phyloP scores from a whole-genome alignment of 805 yeast genomes.

The Candida yuanshanica region DNA sequence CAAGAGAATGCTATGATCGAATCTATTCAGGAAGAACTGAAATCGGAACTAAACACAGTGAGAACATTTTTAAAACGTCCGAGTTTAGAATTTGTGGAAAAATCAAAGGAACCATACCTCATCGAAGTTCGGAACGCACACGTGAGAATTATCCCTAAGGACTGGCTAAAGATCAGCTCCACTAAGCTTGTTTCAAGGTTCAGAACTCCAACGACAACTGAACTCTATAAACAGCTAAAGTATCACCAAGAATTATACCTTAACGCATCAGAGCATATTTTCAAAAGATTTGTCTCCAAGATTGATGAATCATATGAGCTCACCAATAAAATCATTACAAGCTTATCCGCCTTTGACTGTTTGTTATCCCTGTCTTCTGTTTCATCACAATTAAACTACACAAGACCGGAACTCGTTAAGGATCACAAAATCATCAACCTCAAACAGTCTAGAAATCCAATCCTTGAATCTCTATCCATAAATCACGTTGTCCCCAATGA shows the following conservation, averaged over 20 bases:
- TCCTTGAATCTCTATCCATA: conserved; percentile 59
- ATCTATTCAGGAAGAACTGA: conserved; percentile 42
- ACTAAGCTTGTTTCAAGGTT: conserved; percentile 67
- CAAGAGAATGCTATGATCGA: conserved; percentile 34
- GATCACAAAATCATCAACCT: conserved; percentile 41
- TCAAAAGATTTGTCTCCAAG: conserved; percentile 40
- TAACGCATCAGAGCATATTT: conserved; percentile 27
- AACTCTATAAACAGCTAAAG: conserved; percentile 48
- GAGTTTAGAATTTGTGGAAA: conserved; percentile 46
- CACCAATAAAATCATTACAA: conserved; percentile 44
- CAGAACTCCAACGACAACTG: conserved; percentile 53
- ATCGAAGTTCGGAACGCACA: conserved; percentile 66
- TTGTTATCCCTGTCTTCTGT: conserved; percentile 63
- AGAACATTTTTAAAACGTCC: conserved; percentile 48
- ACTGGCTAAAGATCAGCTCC: conserved; percentile 74
- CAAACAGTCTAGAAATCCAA: conserved; percentile 73
- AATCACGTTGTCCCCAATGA: conserved; percentile 65
- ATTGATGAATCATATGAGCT: conserved; percentile 39
- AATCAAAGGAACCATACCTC: conserved; percentile 62
- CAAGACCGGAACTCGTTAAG: conserved; percentile 57
- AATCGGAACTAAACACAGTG: conserved; percentile 45
- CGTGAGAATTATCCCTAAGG: conserved; percentile 50
- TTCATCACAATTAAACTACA: conserved; percentile 58
- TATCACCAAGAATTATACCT: conserved; percentile 50
- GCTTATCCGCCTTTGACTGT: conserved; percentile 65